These are phyloP conservation scores for Sphagnum magellanicum DNA, from an alignment of 228 moss, liverwort and hornwort genomes.

Conservation along the genomic window DNA sequence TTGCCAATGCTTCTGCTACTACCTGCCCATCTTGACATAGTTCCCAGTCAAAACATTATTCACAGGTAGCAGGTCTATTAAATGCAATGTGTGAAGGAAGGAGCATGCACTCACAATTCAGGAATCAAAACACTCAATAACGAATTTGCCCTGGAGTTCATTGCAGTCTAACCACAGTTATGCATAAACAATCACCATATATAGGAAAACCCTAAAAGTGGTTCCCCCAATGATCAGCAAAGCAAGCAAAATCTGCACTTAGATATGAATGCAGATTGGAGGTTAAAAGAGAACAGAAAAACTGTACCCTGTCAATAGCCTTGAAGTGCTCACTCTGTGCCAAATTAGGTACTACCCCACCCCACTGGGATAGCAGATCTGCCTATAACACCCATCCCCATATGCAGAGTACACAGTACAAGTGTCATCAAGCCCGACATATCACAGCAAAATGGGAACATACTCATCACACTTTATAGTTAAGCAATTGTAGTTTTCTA, in stretches of 20 bases:
- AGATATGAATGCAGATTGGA: too few species aligned
- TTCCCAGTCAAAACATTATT: slow-evolving; percentile 7
- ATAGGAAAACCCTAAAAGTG: too few species aligned
- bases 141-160: too few species aligned
- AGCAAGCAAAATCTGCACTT: too few species aligned
- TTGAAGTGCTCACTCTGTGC: slow-evolving; percentile 87
- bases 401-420: neutral
- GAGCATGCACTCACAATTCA: too few species aligned
- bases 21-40: slow-evolving; percentile 58
- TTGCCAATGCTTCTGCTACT: slow-evolving; percentile 80
- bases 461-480: neutral
- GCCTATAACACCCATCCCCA: slow-evolving; percentile 32
- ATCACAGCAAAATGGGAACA: neutral
- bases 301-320: slow-evolving; percentile 76
- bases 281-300: neutral
- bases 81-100: too few species aligned
- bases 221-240: too few species aligned
- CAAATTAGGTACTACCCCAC: slow-evolving; percentile 91
- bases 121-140: too few species aligned
- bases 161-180: too few species aligned
- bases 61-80: too few species aligned
- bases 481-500: neutral
- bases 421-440: neutral
- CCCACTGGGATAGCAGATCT: slow-evolving; percentile 88
- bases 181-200: too few species aligned